Conservation (phyloP, 1,284 basidiomycete genomes). For the Trichosporon sp. region DNA sequence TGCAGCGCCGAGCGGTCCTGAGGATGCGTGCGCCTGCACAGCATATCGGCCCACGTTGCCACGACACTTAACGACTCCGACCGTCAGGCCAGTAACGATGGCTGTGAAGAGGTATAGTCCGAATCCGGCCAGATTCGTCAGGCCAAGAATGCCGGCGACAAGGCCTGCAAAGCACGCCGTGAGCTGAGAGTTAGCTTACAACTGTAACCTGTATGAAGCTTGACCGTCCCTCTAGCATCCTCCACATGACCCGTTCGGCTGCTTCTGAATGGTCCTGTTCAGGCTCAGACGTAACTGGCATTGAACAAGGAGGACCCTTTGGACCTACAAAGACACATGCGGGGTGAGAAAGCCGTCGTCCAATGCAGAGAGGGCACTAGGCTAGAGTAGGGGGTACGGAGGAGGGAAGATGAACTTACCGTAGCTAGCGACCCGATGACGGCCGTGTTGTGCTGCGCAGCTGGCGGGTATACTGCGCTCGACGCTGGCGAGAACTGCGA, state of each 20-base stretch:
- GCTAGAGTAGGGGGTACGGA: conserved; percentile 51
- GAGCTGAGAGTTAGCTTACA: conserved; percentile 45
- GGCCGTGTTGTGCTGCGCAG: conserved; percentile 63
- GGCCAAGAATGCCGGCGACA: conserved; percentile 74
- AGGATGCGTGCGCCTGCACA: conserved; percentile 27
- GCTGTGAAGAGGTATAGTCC: conserved; percentile 65
- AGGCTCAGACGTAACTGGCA: too few species aligned
- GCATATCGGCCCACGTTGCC: conserved; percentile 46
- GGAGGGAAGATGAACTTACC: conserved; percentile 21
- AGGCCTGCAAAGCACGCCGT: conserved; percentile 77
- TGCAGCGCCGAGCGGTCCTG: conserved; percentile 44
- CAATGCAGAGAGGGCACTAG: too few species aligned
- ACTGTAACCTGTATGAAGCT: neutral
- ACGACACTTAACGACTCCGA: conserved; percentile 65
- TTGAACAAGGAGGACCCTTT: too few species aligned
- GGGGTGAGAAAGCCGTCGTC: too few species aligned
- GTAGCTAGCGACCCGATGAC: conserved; percentile 49
- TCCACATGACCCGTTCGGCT: too few species aligned
- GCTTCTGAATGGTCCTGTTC: too few species aligned
- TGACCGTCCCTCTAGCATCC: too few species aligned
- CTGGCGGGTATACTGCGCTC: conserved; percentile 59
- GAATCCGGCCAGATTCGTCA: conserved; percentile 76
- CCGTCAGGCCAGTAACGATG: conserved; percentile 59
- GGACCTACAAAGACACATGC: too few species aligned
- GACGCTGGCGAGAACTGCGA: conserved; percentile 33